Evolutionary conservation across 805 yeast genomes (phyloP).

Genomic region (Candida coleopterorum): DNA sequence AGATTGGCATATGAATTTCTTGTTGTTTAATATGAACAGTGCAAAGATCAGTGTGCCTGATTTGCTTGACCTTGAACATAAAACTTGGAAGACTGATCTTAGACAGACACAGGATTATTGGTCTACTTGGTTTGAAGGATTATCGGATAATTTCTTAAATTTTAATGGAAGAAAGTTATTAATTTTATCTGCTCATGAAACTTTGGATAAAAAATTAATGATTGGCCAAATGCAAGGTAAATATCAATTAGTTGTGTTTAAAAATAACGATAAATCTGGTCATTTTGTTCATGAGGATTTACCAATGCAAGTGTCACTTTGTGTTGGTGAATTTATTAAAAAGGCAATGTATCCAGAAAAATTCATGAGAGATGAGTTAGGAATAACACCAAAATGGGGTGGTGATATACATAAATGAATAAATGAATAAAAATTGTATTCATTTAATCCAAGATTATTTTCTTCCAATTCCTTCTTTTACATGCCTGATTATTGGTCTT

Average conservation of each 20-base stretch:
- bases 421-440: too few relatives aligned
- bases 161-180: conserved; percentile 57
- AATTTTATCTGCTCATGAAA: conserved; percentile 83
- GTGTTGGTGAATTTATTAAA: conserved; percentile 46
- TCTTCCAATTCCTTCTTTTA: too few relatives aligned
- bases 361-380: conserved; percentile 25
- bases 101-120: conserved; percentile 61
- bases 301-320: conserved; percentile 61
- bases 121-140: conserved; percentile 74
- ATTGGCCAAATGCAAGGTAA: conserved; percentile 98
- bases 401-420: conserved; percentile 21
- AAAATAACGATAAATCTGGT: conserved; percentile 53
- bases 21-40: conserved; percentile 53
- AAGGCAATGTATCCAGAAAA: conserved; percentile 37
- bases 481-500: conserved; percentile 67
- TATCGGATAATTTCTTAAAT: conserved; percentile 49
- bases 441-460: too few relatives aligned
- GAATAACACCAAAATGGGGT: conserved; percentile 36
- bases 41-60: conserved; percentile 80
- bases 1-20: conserved; percentile 67
- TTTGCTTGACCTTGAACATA: conserved; percentile 32
- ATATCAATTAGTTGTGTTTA: conserved; percentile 80
- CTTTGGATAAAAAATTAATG: conserved; percentile 77
- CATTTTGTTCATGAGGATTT: conserved; percentile 95
- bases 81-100: conserved; percentile 65